Conservation (phyloP, 2,329 filamentous ascomycete genomes). For the Ilyonectria sp. region DNA sequence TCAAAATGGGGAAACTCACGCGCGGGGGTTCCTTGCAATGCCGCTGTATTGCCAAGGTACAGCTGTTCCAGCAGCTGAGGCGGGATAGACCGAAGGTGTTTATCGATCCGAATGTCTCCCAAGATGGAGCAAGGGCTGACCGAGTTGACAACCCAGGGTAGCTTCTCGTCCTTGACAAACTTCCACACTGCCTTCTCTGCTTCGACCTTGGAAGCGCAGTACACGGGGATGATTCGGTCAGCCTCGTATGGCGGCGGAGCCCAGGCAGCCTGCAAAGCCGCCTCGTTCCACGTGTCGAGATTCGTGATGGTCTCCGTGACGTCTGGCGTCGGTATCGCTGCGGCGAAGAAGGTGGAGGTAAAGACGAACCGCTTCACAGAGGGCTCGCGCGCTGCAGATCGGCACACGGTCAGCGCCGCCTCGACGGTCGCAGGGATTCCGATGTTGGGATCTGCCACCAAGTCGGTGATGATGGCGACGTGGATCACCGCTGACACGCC, state of each 20-base stretch:
- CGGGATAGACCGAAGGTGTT: conserved; percentile 36
- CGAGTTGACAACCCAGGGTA: conserved; percentile 38
- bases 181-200: conserved; percentile 44
- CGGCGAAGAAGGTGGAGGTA: conserved; percentile 36
- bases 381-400: conserved; percentile 35
- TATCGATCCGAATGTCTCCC: conserved; percentile 27
- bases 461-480: conserved; percentile 33
- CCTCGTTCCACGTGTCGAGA: conserved; percentile 41
- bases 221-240: conserved; percentile 24
- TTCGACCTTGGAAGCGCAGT: conserved; percentile 33
- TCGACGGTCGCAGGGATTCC: conserved; percentile 35
- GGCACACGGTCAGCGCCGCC: conserved; percentile 31
- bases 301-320: conserved; percentile 13
- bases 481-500: conserved; percentile 40
- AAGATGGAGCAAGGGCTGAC: conserved; percentile 37
- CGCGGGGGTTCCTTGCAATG: conserved; percentile 21
- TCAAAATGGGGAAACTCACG: conserved; percentile 18
- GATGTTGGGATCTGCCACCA: conserved; percentile 33
- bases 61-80: conserved; percentile 39
- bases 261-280: conserved; percentile 24
- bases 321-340: conserved; percentile 28
- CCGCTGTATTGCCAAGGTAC: conserved; percentile 32
- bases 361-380: conserved; percentile 41
- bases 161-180: conserved; percentile 33
- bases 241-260: conserved; percentile 39